phyloP scores from a whole-genome alignment of 768 basidiomycete genomes.

The Steccherinum ochraceum region DNA sequence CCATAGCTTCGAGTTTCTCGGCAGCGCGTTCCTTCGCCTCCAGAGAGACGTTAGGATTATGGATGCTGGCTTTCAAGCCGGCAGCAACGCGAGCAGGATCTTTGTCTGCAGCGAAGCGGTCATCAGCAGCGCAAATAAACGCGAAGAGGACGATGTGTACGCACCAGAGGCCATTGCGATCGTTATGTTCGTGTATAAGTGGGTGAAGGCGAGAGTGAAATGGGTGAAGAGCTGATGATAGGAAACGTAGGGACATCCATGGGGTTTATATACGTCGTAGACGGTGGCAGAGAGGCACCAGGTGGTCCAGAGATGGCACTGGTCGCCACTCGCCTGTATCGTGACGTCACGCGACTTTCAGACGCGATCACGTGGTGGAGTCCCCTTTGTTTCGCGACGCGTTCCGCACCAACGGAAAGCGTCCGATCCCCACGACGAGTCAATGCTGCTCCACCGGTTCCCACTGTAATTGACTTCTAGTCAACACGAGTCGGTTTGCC shows the following conservation, averaged over 20 bases:
- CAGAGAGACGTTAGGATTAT: conserved; percentile 51
- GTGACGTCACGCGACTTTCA: background rate
- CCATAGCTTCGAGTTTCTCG: conserved; percentile 38
- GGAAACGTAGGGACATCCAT: too few relatives aligned
- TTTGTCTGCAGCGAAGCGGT: conserved; percentile 19
- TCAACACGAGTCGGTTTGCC: too few relatives aligned
- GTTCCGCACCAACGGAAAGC: too few relatives aligned
- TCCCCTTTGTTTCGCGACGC: background rate
- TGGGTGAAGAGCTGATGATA: background rate
- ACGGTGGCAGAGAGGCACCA: too few relatives aligned
- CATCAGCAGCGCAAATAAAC: background rate
- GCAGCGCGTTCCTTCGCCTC: conserved; percentile 46
- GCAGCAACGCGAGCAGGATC: conserved; percentile 43
- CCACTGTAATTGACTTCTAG: too few relatives aligned
- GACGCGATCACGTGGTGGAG: background rate
- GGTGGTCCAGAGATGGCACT: too few relatives aligned
- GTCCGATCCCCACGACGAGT: too few relatives aligned
- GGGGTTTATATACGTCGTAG: too few relatives aligned
- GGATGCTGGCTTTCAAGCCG: conserved; percentile 52
- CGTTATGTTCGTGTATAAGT: background rate
- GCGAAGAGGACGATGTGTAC: background rate
- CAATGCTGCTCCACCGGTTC: too few relatives aligned
- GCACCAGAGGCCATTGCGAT: background rate
- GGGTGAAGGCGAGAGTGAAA: background rate
- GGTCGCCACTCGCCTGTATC: background rate